phyloP scores from a whole-genome alignment of 148 eudicot species.

The Fallopia convolvulus region DNA sequence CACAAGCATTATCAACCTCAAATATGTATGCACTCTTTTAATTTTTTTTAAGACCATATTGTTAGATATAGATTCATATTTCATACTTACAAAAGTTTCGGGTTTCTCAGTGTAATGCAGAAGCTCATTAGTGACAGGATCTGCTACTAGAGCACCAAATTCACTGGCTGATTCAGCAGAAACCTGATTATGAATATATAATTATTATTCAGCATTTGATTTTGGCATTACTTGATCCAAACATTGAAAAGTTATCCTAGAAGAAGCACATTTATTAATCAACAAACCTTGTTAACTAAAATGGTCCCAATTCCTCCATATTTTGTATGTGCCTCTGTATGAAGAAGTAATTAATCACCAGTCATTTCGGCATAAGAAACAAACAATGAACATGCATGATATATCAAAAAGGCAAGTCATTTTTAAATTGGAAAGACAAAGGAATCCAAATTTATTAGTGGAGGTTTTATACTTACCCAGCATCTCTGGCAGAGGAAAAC shows the following conservation, averaged over 20 bases:
- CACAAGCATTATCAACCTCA: neutral
- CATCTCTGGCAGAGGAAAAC: slow-evolving; percentile 89
- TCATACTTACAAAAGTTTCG: slow-evolving; percentile 49
- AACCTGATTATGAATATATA: slow-evolving; percentile 25
- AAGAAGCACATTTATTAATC: neutral
- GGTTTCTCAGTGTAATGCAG: slow-evolving; percentile 76
- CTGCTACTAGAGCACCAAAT: slow-evolving; percentile 72
- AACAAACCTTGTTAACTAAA: slow-evolving; percentile 57
- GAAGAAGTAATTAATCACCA: neutral
- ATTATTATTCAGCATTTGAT: neutral
- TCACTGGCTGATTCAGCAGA: slow-evolving; percentile 62
- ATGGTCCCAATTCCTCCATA: slow-evolving; percentile 68
- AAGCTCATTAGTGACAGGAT: slow-evolving; percentile 59
- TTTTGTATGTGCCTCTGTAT: slow-evolving; percentile 56
- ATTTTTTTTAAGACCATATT: neutral
- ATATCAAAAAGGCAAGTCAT: neutral
- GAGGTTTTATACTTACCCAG: slow-evolving; percentile 45
- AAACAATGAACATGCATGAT: neutral
- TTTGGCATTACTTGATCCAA: neutral
- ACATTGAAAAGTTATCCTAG: neutral
- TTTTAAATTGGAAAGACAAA: neutral
- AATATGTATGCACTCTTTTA: neutral
- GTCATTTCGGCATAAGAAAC: neutral
- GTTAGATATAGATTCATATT: neutral
- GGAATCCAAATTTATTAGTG: neutral